Evolutionary conservation across 805 yeast genomes (phyloP).

Genomic region (Wickerhamiella occidentalis): DNA sequence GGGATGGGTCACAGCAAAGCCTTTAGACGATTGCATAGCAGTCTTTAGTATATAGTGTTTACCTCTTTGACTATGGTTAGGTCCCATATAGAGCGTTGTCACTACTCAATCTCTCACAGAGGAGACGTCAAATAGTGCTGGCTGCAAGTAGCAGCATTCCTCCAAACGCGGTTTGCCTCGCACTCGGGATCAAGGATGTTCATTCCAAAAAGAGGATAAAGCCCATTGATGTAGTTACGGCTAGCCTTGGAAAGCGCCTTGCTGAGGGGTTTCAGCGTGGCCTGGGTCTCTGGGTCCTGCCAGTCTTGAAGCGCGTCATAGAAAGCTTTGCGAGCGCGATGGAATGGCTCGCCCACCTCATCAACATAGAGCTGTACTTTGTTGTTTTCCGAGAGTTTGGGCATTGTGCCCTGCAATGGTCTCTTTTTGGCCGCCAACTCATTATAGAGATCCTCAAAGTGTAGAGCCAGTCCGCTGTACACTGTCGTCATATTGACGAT

Average conservation of each 20-base stretch:
- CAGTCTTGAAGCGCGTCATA: background rate
- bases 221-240: slow-evolving; percentile 2
- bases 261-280: background rate
- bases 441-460: slow-evolving; percentile 10
- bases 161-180: slow-evolving; percentile 8
- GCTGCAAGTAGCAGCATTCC: slow-evolving; percentile 6
- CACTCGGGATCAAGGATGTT: slow-evolving; percentile 6
- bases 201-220: slow-evolving; percentile 9
- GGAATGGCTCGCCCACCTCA: background rate
- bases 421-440: slow-evolving; percentile 4
- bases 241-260: background rate
- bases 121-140: slow-evolving; percentile 7
- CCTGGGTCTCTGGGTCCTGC: background rate
- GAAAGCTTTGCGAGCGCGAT: background rate
- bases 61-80: too few species aligned
- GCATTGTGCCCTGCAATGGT: slow-evolving; percentile 7
- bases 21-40: too few species aligned
- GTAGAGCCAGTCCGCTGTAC: slow-evolving; percentile 6
- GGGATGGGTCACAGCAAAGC: too few species aligned
- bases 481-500: slow-evolving; percentile 3
- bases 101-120: background rate
- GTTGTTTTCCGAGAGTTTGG: slow-evolving; percentile 1
- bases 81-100: too few species aligned
- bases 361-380: background rate
- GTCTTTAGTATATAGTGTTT: too few species aligned